Percentiles rank a stretch among this genome's conserved stretches.
Evolutionary conservation across 2,329 filamentous ascomycete genomes (phyloP).

Genomic region (Colletotrichum acutatum): DNA sequence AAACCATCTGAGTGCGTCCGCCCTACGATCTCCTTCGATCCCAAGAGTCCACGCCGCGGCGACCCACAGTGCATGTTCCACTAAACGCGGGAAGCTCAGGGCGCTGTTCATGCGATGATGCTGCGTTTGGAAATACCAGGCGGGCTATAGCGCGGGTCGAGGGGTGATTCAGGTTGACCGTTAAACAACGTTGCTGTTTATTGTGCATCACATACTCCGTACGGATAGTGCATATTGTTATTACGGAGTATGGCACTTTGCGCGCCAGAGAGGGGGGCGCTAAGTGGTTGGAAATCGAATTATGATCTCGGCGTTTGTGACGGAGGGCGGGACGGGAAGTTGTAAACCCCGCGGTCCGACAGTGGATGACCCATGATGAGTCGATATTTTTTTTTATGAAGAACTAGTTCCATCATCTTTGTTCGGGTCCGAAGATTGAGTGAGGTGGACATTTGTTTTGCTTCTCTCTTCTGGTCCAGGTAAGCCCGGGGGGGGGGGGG

Average conservation of each 20-base stretch:
- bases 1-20: constrained; percentile 23
- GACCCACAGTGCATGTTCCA: constrained; percentile 10
- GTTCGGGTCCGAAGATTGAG: background rate
- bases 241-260: background rate
- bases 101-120: constrained; percentile 27
- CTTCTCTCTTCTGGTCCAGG: constrained; percentile 12
- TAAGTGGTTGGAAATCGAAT: constrained; percentile 29
- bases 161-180: background rate
- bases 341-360: constrained; percentile 31
- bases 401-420: background rate
- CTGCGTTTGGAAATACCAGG: constrained; percentile 5
- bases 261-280: background rate
- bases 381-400: background rate
- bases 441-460: background rate
- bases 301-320: constrained; percentile 29
- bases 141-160: background rate
- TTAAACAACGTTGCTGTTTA: background rate
- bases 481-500: constrained; percentile 8
- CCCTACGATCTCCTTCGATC: constrained; percentile 14
- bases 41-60: constrained; percentile 1
- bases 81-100: constrained; percentile 25
- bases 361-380: constrained; percentile 10
- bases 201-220: background rate
- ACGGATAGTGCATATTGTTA: too few relatives aligned
- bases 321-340: constrained; percentile 31